Conservation (phyloP, 352 stramenopile genomes). For the Aphanomyces stellatus region DNA sequence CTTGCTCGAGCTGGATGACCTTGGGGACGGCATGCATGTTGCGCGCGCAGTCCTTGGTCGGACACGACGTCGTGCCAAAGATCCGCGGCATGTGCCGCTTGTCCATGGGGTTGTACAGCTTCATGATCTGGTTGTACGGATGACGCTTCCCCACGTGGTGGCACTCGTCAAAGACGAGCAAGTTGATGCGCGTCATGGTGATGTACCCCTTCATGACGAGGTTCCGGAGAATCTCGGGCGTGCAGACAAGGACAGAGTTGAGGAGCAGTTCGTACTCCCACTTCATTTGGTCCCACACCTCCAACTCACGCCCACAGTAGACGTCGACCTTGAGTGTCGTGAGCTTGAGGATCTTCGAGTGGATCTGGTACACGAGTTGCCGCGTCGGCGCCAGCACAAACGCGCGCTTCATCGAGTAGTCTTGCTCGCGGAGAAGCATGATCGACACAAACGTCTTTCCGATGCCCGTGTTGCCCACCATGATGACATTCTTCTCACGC, state of each 20-base stretch:
- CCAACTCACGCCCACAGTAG: slow-evolving; percentile 39
- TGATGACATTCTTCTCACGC: slow-evolving; percentile 68
- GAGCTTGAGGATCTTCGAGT: slow-evolving; percentile 51
- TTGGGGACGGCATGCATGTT: slow-evolving; percentile 62
- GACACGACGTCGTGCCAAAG: slow-evolving; percentile 78
- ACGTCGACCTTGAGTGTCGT: slow-evolving; percentile 48
- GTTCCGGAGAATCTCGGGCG: slow-evolving; percentile 78
- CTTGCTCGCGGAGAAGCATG: slow-evolving; percentile 58
- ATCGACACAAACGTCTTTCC: slow-evolving; percentile 82
- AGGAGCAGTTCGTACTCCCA: slow-evolving; percentile 49
- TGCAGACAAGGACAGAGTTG: slow-evolving; percentile 77
- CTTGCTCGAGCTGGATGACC: slow-evolving; percentile 49
- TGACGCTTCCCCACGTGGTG: slow-evolving; percentile 85
- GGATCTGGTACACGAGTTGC: slow-evolving; percentile 76
- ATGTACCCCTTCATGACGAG: slow-evolving; percentile 80
- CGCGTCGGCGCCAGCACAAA: slow-evolving; percentile 77
- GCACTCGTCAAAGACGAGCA: slow-evolving; percentile 88
- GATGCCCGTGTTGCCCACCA: slow-evolving; percentile 76
- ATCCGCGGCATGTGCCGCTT: slow-evolving; percentile 49
- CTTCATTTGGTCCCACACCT: slow-evolving; percentile 54
- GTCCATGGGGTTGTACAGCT: slow-evolving; percentile 46
- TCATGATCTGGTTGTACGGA: slow-evolving; percentile 82
- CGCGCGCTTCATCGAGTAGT: slow-evolving; percentile 59
- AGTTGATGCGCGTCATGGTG: slow-evolving; percentile 57
- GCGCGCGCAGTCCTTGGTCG: slow-evolving; percentile 58